Conservation (phyloP, 306 rosid species). For the Amphicarpaea edgeworthii region DNA sequence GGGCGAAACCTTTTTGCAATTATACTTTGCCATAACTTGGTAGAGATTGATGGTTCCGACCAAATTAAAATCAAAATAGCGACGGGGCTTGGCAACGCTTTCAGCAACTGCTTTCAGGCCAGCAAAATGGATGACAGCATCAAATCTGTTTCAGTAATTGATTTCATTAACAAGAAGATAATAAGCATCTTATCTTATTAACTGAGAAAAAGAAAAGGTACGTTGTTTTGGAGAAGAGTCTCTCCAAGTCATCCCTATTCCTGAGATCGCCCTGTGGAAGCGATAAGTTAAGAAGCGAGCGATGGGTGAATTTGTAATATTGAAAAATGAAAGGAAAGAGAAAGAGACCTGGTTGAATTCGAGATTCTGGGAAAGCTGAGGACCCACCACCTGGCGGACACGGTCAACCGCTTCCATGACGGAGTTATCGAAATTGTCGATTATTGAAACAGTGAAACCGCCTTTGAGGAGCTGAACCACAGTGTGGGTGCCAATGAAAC, state of each 20-base stretch:
- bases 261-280: slow-evolving; percentile 76
- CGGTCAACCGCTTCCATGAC: slow-evolving; percentile 73
- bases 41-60: slow-evolving; percentile 87
- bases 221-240: slow-evolving; percentile 70
- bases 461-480: slow-evolving; percentile 82
- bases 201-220: neutral
- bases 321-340: neutral
- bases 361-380: slow-evolving; percentile 75
- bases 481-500: slow-evolving; percentile 92
- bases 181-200: neutral
- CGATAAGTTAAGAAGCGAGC: no score
- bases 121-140: slow-evolving; percentile 94
- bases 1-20: slow-evolving; percentile 73
- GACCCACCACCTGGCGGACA: slow-evolving; percentile 75
- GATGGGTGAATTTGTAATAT: neutral
- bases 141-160: slow-evolving; percentile 61
- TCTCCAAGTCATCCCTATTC: slow-evolving; percentile 79
- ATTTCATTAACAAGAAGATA: no score
- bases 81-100: slow-evolving; percentile 77
- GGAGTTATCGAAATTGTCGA: slow-evolving; percentile 86
- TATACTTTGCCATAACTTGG: slow-evolving; percentile 77
- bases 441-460: slow-evolving; percentile 65
- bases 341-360: slow-evolving; percentile 63
- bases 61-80: slow-evolving; percentile 76
- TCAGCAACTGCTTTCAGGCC: slow-evolving; percentile 92